Percentiles rank a stretch among this genome's conserved stretches.
phyloP scores from a whole-genome alignment of 192 early-diverging fungal genomes.

The Coemansia sp. region DNA sequence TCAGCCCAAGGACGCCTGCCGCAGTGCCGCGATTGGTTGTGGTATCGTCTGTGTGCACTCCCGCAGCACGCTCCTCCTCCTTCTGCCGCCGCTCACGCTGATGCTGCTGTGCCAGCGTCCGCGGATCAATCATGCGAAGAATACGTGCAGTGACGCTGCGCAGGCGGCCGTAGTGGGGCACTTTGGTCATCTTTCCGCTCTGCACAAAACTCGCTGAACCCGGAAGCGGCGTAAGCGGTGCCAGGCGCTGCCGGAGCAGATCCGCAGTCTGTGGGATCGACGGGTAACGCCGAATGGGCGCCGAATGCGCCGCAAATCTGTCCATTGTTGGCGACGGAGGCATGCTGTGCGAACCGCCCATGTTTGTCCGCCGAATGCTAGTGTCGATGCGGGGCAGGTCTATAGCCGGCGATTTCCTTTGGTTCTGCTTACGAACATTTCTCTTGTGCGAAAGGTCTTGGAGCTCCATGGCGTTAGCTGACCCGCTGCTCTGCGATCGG shows the following conservation, averaged over 20 bases:
- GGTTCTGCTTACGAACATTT: background rate
- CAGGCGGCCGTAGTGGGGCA: constrained; percentile 55
- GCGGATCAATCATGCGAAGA: constrained; percentile 52
- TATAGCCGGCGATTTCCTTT: constrained; percentile 2
- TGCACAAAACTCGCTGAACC: constrained; percentile 21
- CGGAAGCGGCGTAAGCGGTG: background rate
- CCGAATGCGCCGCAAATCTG: constrained; percentile 2
- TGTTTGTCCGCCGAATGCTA: constrained; percentile 22
- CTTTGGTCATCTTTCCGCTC: constrained; percentile 52
- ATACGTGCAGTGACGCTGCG: constrained; percentile 53
- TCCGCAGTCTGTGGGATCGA: constrained; percentile 23
- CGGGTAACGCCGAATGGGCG: constrained; percentile 13
- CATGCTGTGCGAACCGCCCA: constrained; percentile 45
- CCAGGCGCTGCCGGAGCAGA: constrained; percentile 4
- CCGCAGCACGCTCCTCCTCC: constrained; percentile 21
- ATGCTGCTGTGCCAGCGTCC: constrained; percentile 27
- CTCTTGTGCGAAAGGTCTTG: background rate
- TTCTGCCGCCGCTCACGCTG: constrained; percentile 24
- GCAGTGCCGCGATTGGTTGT: constrained; percentile 22
- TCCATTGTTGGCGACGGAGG: constrained; percentile 35
- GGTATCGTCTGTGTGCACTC: constrained; percentile 18
- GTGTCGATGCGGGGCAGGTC: constrained; percentile 42
- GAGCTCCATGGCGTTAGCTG: constrained; percentile 5
- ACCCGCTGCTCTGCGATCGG: background rate
- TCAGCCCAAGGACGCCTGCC: constrained; percentile 32